These are phyloP conservation scores for Vitis labrusca DNA, from an alignment of 164 flowering plant species.

Conservation along the genomic window DNA sequence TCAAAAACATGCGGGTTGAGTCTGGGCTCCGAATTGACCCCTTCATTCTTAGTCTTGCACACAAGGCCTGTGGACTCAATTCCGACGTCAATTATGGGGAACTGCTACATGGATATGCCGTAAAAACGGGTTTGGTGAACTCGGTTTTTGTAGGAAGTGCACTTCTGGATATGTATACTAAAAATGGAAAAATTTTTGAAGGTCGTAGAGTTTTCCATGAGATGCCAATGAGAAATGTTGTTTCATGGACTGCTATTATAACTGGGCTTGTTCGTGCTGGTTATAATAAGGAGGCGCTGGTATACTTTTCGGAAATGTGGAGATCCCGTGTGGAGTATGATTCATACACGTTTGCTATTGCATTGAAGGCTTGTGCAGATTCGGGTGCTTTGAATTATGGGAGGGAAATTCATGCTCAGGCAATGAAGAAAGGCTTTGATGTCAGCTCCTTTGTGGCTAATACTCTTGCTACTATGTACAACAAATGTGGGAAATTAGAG, in stretches of 20 bases:
- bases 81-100: constrained; percentile 40
- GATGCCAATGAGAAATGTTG: constrained; percentile 75
- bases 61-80: constrained; percentile 72
- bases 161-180: constrained; percentile 72
- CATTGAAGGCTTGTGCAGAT: constrained; percentile 81
- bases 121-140: constrained; percentile 58
- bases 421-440: constrained; percentile 59
- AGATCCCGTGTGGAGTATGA: constrained; percentile 54
- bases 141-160: constrained; percentile 90
- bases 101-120: constrained; percentile 58
- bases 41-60: constrained; percentile 57
- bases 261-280: constrained; percentile 75
- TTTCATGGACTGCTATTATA: constrained; percentile 84
- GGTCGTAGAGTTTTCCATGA: constrained; percentile 67
- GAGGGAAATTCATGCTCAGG: constrained; percentile 60
- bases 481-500: constrained; percentile 68
- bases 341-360: constrained; percentile 67
- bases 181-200: constrained; percentile 34
- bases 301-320: constrained; percentile 63
- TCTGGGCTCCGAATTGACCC: constrained; percentile 47
- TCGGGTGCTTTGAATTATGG: constrained; percentile 47
- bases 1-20: constrained; percentile 50
- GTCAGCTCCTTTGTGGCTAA: constrained; percentile 61
- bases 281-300: constrained; percentile 39
- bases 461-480: constrained; percentile 69